A percentile compares a stretch with the other conserved stretches of the same genome.
phyloP scores from a whole-genome alignment of 306 rosid species.

The Castanea crenata region DNA sequence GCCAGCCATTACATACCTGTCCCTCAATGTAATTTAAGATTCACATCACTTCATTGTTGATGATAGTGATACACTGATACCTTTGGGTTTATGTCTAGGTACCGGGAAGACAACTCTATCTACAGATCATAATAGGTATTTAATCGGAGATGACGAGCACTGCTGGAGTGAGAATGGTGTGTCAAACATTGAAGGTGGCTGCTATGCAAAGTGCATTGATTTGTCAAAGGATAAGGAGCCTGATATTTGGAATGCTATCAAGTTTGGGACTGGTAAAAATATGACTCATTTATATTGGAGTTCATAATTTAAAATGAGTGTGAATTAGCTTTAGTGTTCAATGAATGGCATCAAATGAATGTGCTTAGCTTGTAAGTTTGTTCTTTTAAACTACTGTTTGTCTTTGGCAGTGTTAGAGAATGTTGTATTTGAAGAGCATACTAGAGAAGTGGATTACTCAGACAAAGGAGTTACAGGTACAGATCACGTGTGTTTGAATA shows the following conservation, averaged over 20 bases:
- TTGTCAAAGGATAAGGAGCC: constrained; percentile 81
- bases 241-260: constrained; percentile 88
- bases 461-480: constrained; percentile 90
- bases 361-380: background rate
- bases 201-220: constrained; percentile 92
- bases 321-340: too few species aligned
- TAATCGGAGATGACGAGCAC: constrained; percentile 91
- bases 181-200: constrained; percentile 95
- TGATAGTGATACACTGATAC: background rate
- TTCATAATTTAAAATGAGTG: too few species aligned
- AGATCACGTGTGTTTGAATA: background rate
- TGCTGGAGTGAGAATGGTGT: constrained; percentile 83
- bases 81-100: constrained; percentile 37
- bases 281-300: background rate
- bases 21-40: too few species aligned
- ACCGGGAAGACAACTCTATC: constrained; percentile 91
- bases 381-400: background rate
- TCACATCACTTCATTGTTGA: background rate
- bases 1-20: background rate
- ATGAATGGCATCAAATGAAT: background rate
- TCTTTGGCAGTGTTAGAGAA: constrained; percentile 74
- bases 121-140: constrained; percentile 71
- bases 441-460: constrained; percentile 70
- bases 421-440: constrained; percentile 83
- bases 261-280: constrained; percentile 75